phyloP scores from a whole-genome alignment of 2,329 filamentous ascomycete species.

The Hypoxylon rubiginosum region DNA sequence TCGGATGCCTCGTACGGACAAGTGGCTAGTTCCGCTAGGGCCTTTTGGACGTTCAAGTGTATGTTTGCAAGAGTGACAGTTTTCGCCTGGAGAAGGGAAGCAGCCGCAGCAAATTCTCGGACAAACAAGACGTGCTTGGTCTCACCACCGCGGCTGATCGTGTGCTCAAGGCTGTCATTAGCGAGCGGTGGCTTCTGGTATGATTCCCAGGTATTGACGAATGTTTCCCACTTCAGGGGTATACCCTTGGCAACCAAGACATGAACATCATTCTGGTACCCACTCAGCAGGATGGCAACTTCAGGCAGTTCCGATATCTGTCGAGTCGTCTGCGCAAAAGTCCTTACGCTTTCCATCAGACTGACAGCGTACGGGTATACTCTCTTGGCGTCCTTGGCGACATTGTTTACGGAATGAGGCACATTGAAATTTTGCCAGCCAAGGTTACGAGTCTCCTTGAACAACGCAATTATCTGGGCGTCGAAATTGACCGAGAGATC shows the following conservation, averaged over 20 bases:
- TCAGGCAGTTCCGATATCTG: conserved; percentile 88
- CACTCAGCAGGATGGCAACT: conserved; percentile 87
- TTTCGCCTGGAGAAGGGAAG: conserved; percentile 90
- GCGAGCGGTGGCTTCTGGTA: conserved; percentile 76
- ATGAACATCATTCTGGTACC: conserved; percentile 93
- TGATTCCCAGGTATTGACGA: conserved; percentile 95
- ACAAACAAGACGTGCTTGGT: conserved; percentile 98
- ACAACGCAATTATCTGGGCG: conserved; percentile 94
- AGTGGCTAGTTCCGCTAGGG: conserved; percentile 83
- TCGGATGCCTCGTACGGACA: conserved; percentile 86
- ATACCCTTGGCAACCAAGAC: conserved; percentile 86
- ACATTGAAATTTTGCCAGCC: conserved; percentile 96
- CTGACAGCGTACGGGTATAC: conserved; percentile 98
- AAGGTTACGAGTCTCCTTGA: conserved; percentile 97
- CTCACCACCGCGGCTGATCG: conserved; percentile 71
- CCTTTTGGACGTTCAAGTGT: conserved; percentile 84
- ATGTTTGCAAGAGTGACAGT: conserved; percentile 83
- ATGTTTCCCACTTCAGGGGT: conserved; percentile 95
- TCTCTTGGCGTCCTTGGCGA: conserved; percentile 98
- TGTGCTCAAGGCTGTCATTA: conserved; percentile 70
- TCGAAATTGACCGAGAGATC: conserved; percentile 97
- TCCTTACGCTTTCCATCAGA: conserved; percentile 98
- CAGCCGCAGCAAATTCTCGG: conserved; percentile 88
- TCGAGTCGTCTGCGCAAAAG: conserved; percentile 87
- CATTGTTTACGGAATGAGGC: conserved; percentile 92